These are phyloP conservation scores for Phytophthora rubi DNA, from an alignment of 352 stramenopile species.

Conservation along the genomic window DNA sequence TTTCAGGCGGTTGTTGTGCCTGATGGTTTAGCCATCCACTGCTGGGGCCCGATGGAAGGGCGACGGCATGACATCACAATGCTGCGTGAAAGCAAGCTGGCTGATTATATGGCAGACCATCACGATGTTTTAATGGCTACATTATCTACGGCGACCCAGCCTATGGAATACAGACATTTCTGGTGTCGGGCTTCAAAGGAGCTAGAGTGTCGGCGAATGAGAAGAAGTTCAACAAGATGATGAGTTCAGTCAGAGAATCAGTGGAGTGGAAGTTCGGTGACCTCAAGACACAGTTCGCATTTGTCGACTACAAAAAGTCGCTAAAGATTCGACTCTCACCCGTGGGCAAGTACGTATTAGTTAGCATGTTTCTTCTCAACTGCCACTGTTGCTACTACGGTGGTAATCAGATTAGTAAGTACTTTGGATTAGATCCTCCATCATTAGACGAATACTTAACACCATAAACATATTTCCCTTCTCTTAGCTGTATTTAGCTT, in stretches of 20 bases:
- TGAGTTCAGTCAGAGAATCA: background rate
- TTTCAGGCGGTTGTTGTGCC: background rate
- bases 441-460: background rate
- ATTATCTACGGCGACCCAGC: conserved; percentile 16
- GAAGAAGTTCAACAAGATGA: conserved; percentile 10
- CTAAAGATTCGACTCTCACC: conserved; percentile 8
- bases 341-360: conserved; percentile 7
- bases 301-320: conserved; percentile 11
- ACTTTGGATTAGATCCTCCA: background rate
- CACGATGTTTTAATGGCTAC: conserved; percentile 9
- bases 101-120: background rate
- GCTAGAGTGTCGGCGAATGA: background rate
- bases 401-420: conserved; percentile 2
- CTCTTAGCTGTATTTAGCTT: conserved; percentile 5
- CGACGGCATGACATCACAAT: conserved; percentile 16
- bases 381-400: background rate
- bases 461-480: background rate
- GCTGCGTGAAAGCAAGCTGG: background rate
- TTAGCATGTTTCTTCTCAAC: background rate
- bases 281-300: conserved; percentile 8
- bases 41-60: conserved; percentile 15
- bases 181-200: conserved; percentile 7
- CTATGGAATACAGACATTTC: conserved; percentile 8
- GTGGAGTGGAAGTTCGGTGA: conserved; percentile 11
- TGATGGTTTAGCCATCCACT: conserved; percentile 12